phyloP scores from a whole-genome alignment of 768 basidiomycete genomes.

The Phanerochaete sordida region DNA sequence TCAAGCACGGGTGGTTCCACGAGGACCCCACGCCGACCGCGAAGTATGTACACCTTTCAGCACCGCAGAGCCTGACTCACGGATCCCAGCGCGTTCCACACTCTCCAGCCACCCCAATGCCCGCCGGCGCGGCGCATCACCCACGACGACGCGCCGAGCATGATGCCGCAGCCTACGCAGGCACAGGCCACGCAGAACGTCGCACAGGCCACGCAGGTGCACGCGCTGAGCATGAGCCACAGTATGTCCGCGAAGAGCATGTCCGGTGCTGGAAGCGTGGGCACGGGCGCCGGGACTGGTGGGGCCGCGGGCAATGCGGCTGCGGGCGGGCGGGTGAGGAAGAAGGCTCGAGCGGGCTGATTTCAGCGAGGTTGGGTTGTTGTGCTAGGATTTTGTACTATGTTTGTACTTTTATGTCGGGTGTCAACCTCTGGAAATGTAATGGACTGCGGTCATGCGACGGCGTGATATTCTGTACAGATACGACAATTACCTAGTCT shows the following conservation, averaged over 20 bases:
- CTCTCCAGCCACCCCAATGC: constrained; percentile 56
- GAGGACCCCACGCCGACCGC: constrained; percentile 84
- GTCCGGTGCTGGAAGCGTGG: constrained; percentile 1
- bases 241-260: constrained; percentile 20
- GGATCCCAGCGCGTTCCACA: constrained; percentile 81
- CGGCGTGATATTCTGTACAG: too few relatives aligned
- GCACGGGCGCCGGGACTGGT: constrained; percentile 22
- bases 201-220: constrained; percentile 39
- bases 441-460: too few relatives aligned
- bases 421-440: too few relatives aligned
- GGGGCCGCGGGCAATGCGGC: constrained; percentile 65
- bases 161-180: constrained; percentile 61
- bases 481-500: too few relatives aligned
- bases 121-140: constrained; percentile 89
- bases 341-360: constrained; percentile 57
- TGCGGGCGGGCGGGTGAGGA: constrained; percentile 49
- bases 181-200: constrained; percentile 35
- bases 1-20: constrained; percentile 88
- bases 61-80: too few relatives aligned
- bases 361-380: background rate
- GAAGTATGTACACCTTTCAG: constrained; percentile 55
- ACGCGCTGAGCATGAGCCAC: constrained; percentile 24
- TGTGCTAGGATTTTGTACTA: too few relatives aligned
- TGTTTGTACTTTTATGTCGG: too few relatives aligned
- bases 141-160: constrained; percentile 87